A percentile compares a stretch with the other conserved stretches of the same genome.
These are phyloP conservation scores for Penicillium malachiteum DNA, from an alignment of 495 filamentous ascomycete genomes.

Conservation along the genomic window DNA sequence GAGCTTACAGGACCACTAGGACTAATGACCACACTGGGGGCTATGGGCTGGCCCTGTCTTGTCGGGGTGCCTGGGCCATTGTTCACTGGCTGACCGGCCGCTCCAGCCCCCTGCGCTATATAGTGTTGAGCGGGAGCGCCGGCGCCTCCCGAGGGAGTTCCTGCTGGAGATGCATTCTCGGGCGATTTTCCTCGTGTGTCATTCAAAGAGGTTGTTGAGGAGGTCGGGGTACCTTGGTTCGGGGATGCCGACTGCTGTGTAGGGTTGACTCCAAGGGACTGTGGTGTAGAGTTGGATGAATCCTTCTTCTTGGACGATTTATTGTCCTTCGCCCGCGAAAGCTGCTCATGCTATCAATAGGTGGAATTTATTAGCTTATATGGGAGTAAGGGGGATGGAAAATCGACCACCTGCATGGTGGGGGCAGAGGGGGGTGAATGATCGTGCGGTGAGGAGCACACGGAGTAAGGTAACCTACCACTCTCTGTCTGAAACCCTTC, in stretches of 20 bases:
- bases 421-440: slow-evolving; percentile 10
- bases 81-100: slow-evolving; percentile 39
- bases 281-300: slow-evolving; percentile 75
- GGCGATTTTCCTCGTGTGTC: slow-evolving; percentile 78
- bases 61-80: slow-evolving; percentile 68
- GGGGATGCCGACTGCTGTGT: slow-evolving; percentile 63
- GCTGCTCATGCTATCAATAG: slow-evolving; percentile 68
- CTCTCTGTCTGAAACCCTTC: slow-evolving; percentile 97
- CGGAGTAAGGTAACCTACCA: slow-evolving; percentile 63
- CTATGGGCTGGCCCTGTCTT: slow-evolving; percentile 62
- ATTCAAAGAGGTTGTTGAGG: slow-evolving; percentile 83
- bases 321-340: slow-evolving; percentile 92
- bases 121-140: slow-evolving; percentile 36
- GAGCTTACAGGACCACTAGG: slow-evolving; percentile 86
- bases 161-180: slow-evolving; percentile 58
- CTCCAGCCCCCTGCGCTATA: slow-evolving; percentile 33
- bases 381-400: slow-evolving; percentile 8
- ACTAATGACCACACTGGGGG: slow-evolving; percentile 93
- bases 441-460: slow-evolving; percentile 21
- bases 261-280: slow-evolving; percentile 40
- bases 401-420: slow-evolving; percentile 12
- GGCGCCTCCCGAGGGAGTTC: slow-evolving; percentile 22
- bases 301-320: slow-evolving; percentile 94
- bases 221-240: slow-evolving; percentile 70
- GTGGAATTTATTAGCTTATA: slow-evolving; percentile 28